A percentile compares a stretch with the other conserved stretches of the same genome.
These are phyloP conservation scores for Leccinum pachyderme DNA, from an alignment of 1,284 basidiomycete species.

Conservation along the genomic window DNA sequence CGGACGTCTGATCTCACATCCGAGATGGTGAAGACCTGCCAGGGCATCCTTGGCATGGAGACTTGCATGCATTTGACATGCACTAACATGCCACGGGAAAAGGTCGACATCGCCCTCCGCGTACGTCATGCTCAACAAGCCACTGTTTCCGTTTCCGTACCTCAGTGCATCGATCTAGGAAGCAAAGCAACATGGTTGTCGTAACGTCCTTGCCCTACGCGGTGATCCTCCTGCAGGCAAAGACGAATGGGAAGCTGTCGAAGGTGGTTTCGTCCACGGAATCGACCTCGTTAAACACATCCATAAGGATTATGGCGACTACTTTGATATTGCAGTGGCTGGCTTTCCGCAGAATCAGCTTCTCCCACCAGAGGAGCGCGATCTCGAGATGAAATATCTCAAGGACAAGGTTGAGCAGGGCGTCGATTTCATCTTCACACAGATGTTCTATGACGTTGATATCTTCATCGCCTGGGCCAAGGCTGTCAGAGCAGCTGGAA, in stretches of 20 bases:
- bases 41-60: conserved; percentile 89
- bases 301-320: conserved; percentile 76
- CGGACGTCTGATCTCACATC: conserved; percentile 90
- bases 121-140: conserved; percentile 45
- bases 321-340: conserved; percentile 92
- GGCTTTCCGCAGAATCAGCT: conserved; percentile 81
- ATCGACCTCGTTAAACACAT: conserved; percentile 91
- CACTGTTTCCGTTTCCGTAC: conserved; percentile 10
- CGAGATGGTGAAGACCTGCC: conserved; percentile 96
- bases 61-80: conserved; percentile 99
- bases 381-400: conserved; percentile 82
- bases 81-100: conserved; percentile 95
- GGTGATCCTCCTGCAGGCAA: conserved; percentile 91
- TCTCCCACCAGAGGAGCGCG: conserved; percentile 71
- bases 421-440: conserved; percentile 90
- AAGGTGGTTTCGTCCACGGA: conserved; percentile 86
- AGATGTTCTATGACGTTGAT: conserved; percentile 93
- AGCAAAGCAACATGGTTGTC: conserved; percentile 88
- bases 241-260: conserved; percentile 88
- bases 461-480: conserved; percentile 86
- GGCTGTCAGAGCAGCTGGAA: conserved; percentile 79
- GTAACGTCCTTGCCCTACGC: conserved; percentile 93
- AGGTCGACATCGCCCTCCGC: conserved; percentile 86
- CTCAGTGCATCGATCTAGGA: conserved; percentile 52
- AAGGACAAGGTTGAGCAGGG: conserved; percentile 88